phyloP scores from a whole-genome alignment of 2,329 filamentous ascomycete species.

The Hymenoscyphus linearis region DNA sequence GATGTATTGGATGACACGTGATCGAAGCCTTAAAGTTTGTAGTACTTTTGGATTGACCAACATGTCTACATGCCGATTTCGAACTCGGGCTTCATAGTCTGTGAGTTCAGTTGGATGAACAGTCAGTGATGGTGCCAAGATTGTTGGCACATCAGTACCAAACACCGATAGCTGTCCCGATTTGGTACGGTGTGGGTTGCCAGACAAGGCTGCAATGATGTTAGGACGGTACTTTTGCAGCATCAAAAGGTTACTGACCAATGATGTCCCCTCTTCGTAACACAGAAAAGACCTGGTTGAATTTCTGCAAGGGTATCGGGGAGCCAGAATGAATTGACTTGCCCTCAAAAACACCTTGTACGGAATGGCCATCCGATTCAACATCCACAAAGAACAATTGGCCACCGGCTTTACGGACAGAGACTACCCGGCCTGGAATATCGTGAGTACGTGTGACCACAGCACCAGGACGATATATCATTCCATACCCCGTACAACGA shows the following conservation, averaged over 20 bases:
- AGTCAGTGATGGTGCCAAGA: conserved; percentile 75
- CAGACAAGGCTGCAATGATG: conserved; percentile 49
- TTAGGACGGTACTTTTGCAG: conserved; percentile 13
- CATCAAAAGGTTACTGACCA: conserved; percentile 49
- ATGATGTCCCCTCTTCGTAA: conserved; percentile 79
- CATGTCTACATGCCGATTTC: conserved; percentile 80
- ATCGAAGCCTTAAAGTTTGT: conserved; percentile 68
- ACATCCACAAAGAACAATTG: conserved; percentile 84
- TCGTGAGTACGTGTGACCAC: conserved; percentile 15
- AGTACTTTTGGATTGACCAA: conserved; percentile 65
- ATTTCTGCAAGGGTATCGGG: not conserved
- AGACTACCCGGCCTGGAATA: conserved; percentile 59
- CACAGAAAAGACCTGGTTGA: conserved; percentile 30
- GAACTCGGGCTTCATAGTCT: conserved; percentile 66
- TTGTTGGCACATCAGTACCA: conserved; percentile 60
- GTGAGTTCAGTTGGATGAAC: conserved; percentile 67
- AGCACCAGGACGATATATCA: conserved; percentile 6
- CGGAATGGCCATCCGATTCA: conserved; percentile 61
- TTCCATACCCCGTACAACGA: conserved; percentile 27
- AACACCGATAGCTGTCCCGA: conserved; percentile 73
- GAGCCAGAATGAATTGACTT: conserved; percentile 34
- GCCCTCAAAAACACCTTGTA: conserved; percentile 75
- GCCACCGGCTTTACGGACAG: conserved; percentile 61
- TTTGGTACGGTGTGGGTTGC: conserved; percentile 62
- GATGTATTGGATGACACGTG: conserved; percentile 67